phyloP scores from a whole-genome alignment of 169 alveolate species.

The Toxoplasma gondii region DNA sequence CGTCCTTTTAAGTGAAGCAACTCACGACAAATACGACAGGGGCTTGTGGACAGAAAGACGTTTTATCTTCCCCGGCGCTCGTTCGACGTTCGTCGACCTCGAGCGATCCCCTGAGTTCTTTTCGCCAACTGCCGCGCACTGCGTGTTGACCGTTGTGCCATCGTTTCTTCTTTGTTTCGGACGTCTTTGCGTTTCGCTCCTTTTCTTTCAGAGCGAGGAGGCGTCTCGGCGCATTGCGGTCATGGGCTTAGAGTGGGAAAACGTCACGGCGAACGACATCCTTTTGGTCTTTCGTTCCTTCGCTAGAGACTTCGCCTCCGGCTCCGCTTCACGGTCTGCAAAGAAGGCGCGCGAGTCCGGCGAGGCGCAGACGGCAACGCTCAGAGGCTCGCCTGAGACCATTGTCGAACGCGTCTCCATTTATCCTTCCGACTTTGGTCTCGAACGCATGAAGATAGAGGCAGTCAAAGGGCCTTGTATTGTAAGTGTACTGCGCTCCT shows the following conservation, averaged over 20 bases:
- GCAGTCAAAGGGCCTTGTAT: constrained; percentile 90
- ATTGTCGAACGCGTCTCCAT: constrained; percentile 88
- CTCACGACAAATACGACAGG: too few species aligned
- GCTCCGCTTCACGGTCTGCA: background rate
- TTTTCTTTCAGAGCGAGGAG: constrained; percentile 75
- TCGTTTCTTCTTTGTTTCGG: background rate
- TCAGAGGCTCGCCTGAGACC: background rate
- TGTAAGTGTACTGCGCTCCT: constrained; percentile 62
- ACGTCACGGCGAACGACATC: constrained; percentile 93
- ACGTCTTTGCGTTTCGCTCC: background rate
- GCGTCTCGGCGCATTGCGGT: constrained; percentile 93
- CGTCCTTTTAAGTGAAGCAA: too few species aligned
- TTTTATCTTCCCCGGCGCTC: too few species aligned
- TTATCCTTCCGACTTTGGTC: constrained; percentile 95
- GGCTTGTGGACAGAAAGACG: too few species aligned
- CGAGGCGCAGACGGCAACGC: background rate
- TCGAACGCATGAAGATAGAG: constrained; percentile 91
- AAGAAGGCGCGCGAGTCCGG: background rate
- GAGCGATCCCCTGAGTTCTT: too few species aligned
- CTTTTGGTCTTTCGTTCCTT: constrained; percentile 86
- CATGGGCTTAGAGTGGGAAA: constrained; percentile 97
- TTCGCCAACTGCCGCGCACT: too few species aligned
- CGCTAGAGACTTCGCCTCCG: constrained; percentile 3
- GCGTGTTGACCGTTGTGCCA: too few species aligned
- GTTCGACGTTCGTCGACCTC: too few species aligned